Evolutionary conservation across 306 rosid genomes (phyloP).

Genomic region (Prunus mira): DNA sequence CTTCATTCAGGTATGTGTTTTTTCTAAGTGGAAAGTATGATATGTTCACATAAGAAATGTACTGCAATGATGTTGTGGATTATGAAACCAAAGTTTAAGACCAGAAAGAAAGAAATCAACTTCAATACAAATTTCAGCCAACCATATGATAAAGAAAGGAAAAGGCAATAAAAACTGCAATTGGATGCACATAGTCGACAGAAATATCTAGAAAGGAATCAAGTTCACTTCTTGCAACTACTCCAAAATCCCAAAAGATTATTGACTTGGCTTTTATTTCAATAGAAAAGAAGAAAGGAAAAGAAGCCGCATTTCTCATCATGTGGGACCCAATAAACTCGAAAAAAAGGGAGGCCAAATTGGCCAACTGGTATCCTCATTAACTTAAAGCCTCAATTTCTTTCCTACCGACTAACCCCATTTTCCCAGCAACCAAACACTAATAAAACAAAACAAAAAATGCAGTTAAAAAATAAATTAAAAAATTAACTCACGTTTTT

Average conservation of each 20-base stretch:
- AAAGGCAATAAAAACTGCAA: neutral
- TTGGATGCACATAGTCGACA: neutral
- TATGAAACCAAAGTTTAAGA: neutral
- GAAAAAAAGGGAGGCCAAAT: neutral
- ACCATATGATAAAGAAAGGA: neutral
- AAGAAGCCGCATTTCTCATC: neutral
- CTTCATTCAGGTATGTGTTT: neutral
- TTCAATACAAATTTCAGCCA: neutral
- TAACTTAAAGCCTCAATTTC: neutral
- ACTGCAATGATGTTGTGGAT: neutral
- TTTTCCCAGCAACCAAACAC: constrained; percentile 24
- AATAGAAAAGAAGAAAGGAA: neutral
- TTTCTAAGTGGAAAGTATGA: neutral
- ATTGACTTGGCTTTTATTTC: neutral
- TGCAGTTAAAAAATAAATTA: neutral
- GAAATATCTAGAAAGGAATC: neutral
- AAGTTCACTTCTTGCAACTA: neutral
- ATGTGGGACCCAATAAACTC: constrained; percentile 17
- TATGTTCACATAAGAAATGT: neutral
- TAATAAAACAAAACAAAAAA: neutral
- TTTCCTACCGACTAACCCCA: neutral
- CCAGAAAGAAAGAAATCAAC: neutral
- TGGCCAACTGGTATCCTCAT: neutral
- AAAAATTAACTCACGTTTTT: constrained; percentile 19
- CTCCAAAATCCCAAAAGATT: neutral